Evolutionary conservation across 805 yeast species (phyloP).

Genomic region (Ogataea methylovora): DNA sequence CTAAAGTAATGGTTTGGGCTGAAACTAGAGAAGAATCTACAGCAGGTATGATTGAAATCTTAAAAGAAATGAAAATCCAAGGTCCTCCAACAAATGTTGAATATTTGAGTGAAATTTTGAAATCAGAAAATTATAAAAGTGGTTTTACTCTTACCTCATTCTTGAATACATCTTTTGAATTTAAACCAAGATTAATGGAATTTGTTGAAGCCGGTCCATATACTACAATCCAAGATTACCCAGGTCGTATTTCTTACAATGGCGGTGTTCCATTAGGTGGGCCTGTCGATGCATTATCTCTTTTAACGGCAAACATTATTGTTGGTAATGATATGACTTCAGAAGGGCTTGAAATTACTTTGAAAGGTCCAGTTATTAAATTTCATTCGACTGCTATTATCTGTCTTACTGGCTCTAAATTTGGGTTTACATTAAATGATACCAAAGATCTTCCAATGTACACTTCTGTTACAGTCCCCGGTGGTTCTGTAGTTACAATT

Average conservation of each 20-base stretch:
- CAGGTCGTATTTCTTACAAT: conserved; percentile 19
- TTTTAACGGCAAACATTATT: conserved; percentile 19
- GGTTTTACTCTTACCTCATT: conserved; percentile 18
- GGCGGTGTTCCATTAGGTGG: conserved; percentile 23
- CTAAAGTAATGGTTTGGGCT: conserved; percentile 22
- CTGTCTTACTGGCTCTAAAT: conserved; percentile 18
- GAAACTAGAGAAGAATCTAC: conserved; percentile 12
- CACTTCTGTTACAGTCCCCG: conserved; percentile 14
- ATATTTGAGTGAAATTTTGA: conserved; percentile 14
- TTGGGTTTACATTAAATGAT: conserved; percentile 11
- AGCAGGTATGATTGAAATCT: conserved; percentile 13
- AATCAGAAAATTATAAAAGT: conserved; percentile 6
- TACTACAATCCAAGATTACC: conserved; percentile 45
- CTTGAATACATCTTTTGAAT: conserved; percentile 10
- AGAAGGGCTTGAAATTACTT: conserved; percentile 19
- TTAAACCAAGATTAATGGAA: conserved; percentile 17
- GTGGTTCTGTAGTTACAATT: conserved; percentile 14
- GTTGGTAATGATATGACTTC: conserved; percentile 15
- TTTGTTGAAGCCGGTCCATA: conserved; percentile 36
- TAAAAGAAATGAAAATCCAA: conserved; percentile 12
- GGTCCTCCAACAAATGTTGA: conserved; percentile 23
- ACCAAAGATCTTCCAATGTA: conserved; percentile 14
- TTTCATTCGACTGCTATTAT: conserved; percentile 17
- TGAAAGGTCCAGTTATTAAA: conserved; percentile 19
- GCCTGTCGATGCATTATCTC: conserved; percentile 19